Evolutionary conservation across 768 basidiomycete species (phyloP).

Genomic region (Termitomyces sp.): DNA sequence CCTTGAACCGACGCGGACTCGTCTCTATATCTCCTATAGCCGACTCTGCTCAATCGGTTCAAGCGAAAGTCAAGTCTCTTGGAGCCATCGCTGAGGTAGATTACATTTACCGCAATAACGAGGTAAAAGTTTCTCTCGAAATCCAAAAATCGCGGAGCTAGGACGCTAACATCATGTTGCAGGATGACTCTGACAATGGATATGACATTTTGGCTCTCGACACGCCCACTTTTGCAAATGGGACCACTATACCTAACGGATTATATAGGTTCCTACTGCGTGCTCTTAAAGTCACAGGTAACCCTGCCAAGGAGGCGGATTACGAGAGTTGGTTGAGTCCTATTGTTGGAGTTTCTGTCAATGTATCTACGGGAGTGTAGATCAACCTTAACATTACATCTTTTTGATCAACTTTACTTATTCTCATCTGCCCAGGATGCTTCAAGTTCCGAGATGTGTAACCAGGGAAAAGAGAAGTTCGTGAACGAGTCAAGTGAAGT

Average conservation of each 20-base stretch:
- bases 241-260: constrained; percentile 40
- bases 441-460: too few species aligned
- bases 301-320: constrained; percentile 37
- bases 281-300: constrained; percentile 39
- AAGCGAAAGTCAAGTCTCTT: constrained; percentile 37
- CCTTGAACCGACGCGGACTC: constrained; percentile 32
- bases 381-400: too few species aligned
- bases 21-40: constrained; percentile 36
- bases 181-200: too few species aligned
- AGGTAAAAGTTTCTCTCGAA: constrained; percentile 24
- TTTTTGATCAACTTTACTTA: too few species aligned
- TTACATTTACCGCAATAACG: constrained; percentile 44
- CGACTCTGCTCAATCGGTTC: constrained; percentile 25
- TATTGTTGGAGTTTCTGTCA: constrained; percentile 22
- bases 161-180: too few species aligned
- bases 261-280: constrained; percentile 36
- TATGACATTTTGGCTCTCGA: constrained; percentile 19
- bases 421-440: too few species aligned
- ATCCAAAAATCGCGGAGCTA: constrained; percentile 17
- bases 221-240: constrained; percentile 38
- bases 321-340: constrained; percentile 47
- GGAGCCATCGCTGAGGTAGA: constrained; percentile 46
- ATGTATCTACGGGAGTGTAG: too few species aligned
- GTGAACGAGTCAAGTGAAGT: too few species aligned
- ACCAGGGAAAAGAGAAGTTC: too few species aligned